A percentile compares a stretch with the other conserved stretches of the same genome.
These are phyloP conservation scores for Lepiota venenata DNA, from an alignment of 768 basidiomycete species.

Conservation along the genomic window DNA sequence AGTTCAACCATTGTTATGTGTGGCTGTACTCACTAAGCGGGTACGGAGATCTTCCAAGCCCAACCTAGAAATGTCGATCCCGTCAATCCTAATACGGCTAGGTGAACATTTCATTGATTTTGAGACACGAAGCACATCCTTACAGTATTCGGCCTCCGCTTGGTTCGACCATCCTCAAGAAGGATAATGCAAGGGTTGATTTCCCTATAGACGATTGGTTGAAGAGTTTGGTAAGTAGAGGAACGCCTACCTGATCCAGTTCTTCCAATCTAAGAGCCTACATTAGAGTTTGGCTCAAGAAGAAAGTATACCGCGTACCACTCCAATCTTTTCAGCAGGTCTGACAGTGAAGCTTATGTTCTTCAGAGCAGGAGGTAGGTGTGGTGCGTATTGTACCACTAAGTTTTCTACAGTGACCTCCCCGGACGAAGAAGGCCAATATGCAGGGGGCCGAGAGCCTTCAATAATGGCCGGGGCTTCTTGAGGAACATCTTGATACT, in stretches of 20 bases:
- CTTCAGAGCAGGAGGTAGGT: slow-evolving; percentile 57
- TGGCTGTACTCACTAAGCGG: slow-evolving; percentile 42
- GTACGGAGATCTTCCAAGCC: slow-evolving; percentile 68
- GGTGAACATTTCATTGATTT: background rate
- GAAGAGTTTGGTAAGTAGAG: background rate
- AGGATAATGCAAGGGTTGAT: slow-evolving; percentile 52
- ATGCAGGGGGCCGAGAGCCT: slow-evolving; percentile 59
- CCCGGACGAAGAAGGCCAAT: slow-evolving; percentile 65
- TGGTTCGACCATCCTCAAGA: slow-evolving; percentile 64
- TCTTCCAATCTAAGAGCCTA: slow-evolving; percentile 48
- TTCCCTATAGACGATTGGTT: slow-evolving; percentile 34
- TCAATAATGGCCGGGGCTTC: slow-evolving; percentile 63
- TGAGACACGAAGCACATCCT: slow-evolving; percentile 14
- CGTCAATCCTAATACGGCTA: slow-evolving; percentile 48
- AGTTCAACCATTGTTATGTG: background rate
- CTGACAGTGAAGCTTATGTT: slow-evolving; percentile 55
- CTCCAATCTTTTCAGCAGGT: slow-evolving; percentile 65
- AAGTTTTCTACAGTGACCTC: slow-evolving; percentile 56
- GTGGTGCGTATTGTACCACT: slow-evolving; percentile 58
- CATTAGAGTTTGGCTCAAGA: background rate
- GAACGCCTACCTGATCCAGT: slow-evolving; percentile 57
- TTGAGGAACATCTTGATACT: slow-evolving; percentile 65
- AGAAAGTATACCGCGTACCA: slow-evolving; percentile 37
- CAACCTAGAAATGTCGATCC: slow-evolving; percentile 62
- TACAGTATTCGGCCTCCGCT: slow-evolving; percentile 55